These are phyloP conservation scores for Ceratobasidium sp. DNA, from an alignment of 1,284 basidiomycete species.

Conservation along the genomic window DNA sequence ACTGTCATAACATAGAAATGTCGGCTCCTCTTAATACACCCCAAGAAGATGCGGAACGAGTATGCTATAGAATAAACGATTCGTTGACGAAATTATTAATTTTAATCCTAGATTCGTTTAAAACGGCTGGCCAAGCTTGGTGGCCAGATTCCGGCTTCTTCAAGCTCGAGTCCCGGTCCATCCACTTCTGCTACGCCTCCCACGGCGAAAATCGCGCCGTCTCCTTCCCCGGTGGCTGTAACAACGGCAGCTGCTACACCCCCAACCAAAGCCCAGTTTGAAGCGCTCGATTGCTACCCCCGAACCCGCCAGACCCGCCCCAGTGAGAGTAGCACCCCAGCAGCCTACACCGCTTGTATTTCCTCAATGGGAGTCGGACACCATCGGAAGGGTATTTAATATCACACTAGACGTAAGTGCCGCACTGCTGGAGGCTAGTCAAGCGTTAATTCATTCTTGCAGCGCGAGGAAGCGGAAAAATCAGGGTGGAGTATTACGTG, in stretches of 20 bases:
- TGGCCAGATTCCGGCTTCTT: constrained; percentile 44
- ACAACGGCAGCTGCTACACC: constrained; percentile 42
- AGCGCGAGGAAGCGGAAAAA: constrained; percentile 74
- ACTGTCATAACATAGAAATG: neutral
- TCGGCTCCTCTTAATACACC: constrained; percentile 36
- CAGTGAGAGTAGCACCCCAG: constrained; percentile 56
- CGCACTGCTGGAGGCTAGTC: neutral
- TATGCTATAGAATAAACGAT: constrained; percentile 49
- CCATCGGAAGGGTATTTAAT: constrained; percentile 71
- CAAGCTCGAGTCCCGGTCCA: constrained; percentile 36
- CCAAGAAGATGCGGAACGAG: constrained; percentile 74
- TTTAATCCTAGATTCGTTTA: constrained; percentile 71
- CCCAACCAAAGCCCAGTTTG: constrained; percentile 46
- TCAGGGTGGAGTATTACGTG: constrained; percentile 78
- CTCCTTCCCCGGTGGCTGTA: constrained; percentile 47
- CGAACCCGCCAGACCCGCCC: constrained; percentile 47
- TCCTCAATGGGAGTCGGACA: constrained; percentile 74
- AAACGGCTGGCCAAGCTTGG: constrained; percentile 85
- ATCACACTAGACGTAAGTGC: constrained; percentile 79
- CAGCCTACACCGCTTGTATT: constrained; percentile 60
- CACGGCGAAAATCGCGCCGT: constrained; percentile 44
- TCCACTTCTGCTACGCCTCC: constrained; percentile 24
- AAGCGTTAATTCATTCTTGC: constrained; percentile 35
- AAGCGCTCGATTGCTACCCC: constrained; percentile 45
- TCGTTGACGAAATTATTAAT: constrained; percentile 21